Base-by-base conservation (phyloP, 1,139 yeast genomes). In the Candida tetrigidarum region DNA sequence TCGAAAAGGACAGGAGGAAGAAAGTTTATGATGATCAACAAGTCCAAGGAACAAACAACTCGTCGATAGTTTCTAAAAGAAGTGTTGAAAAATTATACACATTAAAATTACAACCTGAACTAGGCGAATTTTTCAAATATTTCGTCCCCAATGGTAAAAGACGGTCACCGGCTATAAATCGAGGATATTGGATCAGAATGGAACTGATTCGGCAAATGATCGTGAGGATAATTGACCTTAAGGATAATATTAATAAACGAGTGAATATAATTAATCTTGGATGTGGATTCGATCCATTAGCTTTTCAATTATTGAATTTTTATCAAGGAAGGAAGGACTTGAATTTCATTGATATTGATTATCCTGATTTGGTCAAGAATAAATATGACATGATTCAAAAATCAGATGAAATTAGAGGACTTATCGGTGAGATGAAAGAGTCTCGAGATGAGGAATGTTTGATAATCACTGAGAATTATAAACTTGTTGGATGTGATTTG, bases 101-200 rank as follows among this genome's bases (percentile, higher is more conserved):
- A 37, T 59, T 69, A 1, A 63, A 65, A 28, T 58, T 79, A 37
- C 69, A 68, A 34, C 72, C 77, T 15, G 67, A 71, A 34, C 43
- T 60, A 37, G 67, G 64, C 5, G 81, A 78, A 56, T 84, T 82
- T 65, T 86, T 87, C 59, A 74, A 82, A 47, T 69, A 75, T 51
- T 88, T 88, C 64, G 96, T 88, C 1, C 79, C 80, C 20, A 83
- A 80, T 47, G 82, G 82, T 5, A 80, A 81, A 52, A 70, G 93
- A 58, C 68, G 96, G 47, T 83, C 93, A 0, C 96, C 96, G 0
- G 85, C 88, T 10, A 86, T 88, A 36, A 88, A 88, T 55, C 65
- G 96, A 54, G 96, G 96, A 0, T 88, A 88, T 60, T 88, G 95
- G 92, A 73, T 86, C 19, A 70, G 96, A 47, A 83, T 88, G 83